Base-by-base conservation (phyloP, 2,329 filamentous ascomycete species). In the Epicoccum sorghinum region DNA sequence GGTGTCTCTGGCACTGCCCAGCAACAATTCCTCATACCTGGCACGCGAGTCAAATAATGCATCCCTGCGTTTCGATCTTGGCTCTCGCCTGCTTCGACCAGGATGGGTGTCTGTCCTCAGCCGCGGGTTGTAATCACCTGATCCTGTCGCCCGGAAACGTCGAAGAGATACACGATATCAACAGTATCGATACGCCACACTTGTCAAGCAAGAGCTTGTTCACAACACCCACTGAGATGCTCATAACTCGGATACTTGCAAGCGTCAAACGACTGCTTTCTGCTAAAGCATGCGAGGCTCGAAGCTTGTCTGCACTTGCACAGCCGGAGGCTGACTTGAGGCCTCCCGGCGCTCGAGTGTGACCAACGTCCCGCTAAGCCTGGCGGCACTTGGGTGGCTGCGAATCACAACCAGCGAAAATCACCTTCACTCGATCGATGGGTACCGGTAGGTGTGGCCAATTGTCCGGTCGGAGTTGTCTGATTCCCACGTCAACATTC, bases 271-370 rank as follows among this genome's bases (percentile, higher is more conserved):
- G 36, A 59, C 61, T 59, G 54, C 27, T 55, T 67, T 61, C 47
- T 49, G 44, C 57, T 48, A 64, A 65, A 62, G 62, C 35, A 60
- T 52, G 58, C 61, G 58, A 58, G 42, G 47, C 29, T 47, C 10
- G 22, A 35, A 48, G 43, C 27, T 51, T 37, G 22, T n/a, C 43
- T 52, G 32, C 40, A 44, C 47, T 30, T 52, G 45, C 23, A 49
- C 35, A 43, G 32, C 42, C 30, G 36, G 7, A 45, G 49, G 30
- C 49, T 41, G 43, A 41, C 22, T 52, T 32, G 36, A 47, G 37
- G 27, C 23, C 29, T 40, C 2, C 18, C 13, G 14, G 23, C 30
- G 23, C 35, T 45, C 40, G 37, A 36, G 18, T 42, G 46, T 46
- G 46, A 45, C 45, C 36, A 49, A 55, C 41, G 41, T 27, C 29